Percentiles rank a stretch among this genome's conserved stretches.
These are phyloP conservation scores for Solanum hybrid DNA, from an alignment of 305 asterid genomes.

Conservation along the genomic window DNA sequence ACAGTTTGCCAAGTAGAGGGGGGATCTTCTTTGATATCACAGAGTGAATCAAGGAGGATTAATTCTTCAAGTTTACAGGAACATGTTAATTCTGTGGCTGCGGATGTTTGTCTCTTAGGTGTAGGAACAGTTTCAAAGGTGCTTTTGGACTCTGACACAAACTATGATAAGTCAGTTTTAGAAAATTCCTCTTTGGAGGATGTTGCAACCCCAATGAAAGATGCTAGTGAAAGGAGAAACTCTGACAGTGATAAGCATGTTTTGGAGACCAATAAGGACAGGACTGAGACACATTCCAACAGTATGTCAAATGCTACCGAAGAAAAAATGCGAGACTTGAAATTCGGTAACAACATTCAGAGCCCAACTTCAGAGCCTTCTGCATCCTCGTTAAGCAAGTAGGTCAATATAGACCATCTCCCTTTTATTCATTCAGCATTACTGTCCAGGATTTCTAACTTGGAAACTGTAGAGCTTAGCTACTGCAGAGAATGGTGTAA, in stretches of 20 bases:
- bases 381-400: constrained; percentile 27
- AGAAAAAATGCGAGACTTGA: constrained; percentile 13
- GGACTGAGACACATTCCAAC: constrained; percentile 19
- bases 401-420: constrained; percentile 10
- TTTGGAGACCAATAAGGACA: constrained; percentile 19
- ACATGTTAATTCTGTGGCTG: constrained; percentile 16
- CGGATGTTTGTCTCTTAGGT: constrained; percentile 13
- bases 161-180: constrained; percentile 14
- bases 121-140: constrained; percentile 24
- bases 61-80: constrained; percentile 26
- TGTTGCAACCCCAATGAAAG: constrained; percentile 17
- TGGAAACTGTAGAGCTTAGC: background rate
- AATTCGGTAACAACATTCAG: constrained; percentile 18
- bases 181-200: constrained; percentile 24
- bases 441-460: background rate
- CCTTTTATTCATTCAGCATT: constrained; percentile 7
- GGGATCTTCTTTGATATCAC: constrained; percentile 18
- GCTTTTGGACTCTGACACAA: constrained; percentile 21
- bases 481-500: background rate
- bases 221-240: background rate
- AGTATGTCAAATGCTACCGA: constrained; percentile 10
- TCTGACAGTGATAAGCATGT: background rate
- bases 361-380: constrained; percentile 15
- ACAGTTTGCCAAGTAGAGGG: constrained; percentile 28
- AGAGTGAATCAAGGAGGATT: constrained; percentile 23